Evolutionary conservation across 805 yeast species (phyloP), one percentile per base, ranked within the genome.

Genomic region (Ascoidea rubescens): DNA sequence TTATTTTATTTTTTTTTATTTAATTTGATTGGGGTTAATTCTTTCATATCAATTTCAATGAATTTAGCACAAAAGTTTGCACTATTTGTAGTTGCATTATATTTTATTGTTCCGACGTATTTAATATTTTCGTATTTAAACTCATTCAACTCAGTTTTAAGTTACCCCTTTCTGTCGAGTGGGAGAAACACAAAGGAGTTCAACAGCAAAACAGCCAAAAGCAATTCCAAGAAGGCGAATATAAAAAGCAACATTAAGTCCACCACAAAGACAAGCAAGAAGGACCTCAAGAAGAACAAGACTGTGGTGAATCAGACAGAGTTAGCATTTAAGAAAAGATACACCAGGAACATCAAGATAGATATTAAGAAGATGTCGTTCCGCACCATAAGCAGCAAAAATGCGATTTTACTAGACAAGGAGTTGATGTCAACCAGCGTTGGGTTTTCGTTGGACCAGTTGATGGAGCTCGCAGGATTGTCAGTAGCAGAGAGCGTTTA

Each of bases 401-500:
- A 68, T 2, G 98, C 98, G 0, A 82, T 91, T 0, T 77, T 77
- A 46, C 74, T 91, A 31, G 99, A 91, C 61, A 73, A 75, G 56
- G 96, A 90, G 60, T 73, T 91, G 54, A 91, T 93, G 97, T 80
- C 93, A 1, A 67, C 84, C 0, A 81, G 82, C 1, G 10, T 33
- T 33, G 93, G 87, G 0, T 87, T 82, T 68, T 81, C 91, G 31
- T 75, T 87, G 52, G 95, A 87, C 62, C 96, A 87, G 60, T 66
- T 87, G 63, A 93, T 93, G 99, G 99, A 93, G 67, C 72, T 93
- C 47, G 99, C 99, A 0, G 99, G 99, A 0, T 73, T 90, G 32
- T 80, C 96, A 1, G 97, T 91, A 7, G 97, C 99, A 5, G 87
- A 88, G 60, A 87, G 95, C 0, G 75, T 90, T 2, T 80, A 78